phyloP scores from a whole-genome alignment of 495 filamentous ascomycete genomes.

The Penicillium cataractarum region DNA sequence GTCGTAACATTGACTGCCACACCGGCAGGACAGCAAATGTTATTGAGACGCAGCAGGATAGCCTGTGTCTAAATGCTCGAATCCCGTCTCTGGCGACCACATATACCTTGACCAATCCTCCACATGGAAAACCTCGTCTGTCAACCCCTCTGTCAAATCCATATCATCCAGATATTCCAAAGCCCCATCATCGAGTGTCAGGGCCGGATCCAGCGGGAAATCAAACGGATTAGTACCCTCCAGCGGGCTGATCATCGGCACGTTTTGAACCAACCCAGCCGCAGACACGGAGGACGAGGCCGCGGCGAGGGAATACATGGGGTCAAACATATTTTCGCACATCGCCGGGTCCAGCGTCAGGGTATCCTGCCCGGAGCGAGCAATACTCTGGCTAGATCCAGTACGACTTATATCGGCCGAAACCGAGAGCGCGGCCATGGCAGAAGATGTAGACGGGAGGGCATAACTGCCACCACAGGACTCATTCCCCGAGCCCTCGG shows the following conservation, averaged over 20 bases:
- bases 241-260: slow-evolving; percentile 27
- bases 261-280: slow-evolving; percentile 11
- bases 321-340: slow-evolving; percentile 23
- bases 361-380: slow-evolving; percentile 17
- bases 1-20: slow-evolving; percentile 12
- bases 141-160: slow-evolving; percentile 26
- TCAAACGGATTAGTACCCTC: slow-evolving; percentile 29
- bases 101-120: slow-evolving; percentile 39
- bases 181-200: slow-evolving; percentile 19
- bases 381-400: background rate
- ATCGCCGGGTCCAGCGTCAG: slow-evolving; percentile 19
- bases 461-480: slow-evolving; percentile 1
- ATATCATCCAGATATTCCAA: slow-evolving; percentile 29
- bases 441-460: background rate
- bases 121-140: slow-evolving; percentile 28
- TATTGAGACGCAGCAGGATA: slow-evolving; percentile 25
- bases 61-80: slow-evolving; percentile 34
- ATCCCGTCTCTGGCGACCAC: slow-evolving; percentile 36
- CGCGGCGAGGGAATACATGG: slow-evolving; percentile 23
- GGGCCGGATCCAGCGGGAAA: slow-evolving; percentile 27
- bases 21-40: slow-evolving; percentile 17
- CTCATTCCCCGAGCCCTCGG: slow-evolving; percentile 24
- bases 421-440: background rate
- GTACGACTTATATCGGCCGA: background rate
- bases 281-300: slow-evolving; percentile 11